phyloP scores from a whole-genome alignment of 1,139 yeast species.

The Hyphopichia burtonii region DNA sequence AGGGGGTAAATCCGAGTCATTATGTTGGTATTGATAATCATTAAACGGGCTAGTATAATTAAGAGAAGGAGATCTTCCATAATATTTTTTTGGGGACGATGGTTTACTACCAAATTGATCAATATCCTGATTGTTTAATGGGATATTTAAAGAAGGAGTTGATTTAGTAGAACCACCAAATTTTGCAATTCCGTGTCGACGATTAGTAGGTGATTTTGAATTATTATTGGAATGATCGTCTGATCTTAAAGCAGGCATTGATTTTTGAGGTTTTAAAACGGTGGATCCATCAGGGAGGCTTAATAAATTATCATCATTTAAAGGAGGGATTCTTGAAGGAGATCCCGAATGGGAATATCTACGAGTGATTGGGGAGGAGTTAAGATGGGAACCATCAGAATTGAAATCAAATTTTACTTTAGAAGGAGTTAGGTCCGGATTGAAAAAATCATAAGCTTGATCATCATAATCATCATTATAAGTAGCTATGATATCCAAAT shows the following conservation, averaged over 20 bases:
- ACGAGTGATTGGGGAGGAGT: constrained; percentile 1
- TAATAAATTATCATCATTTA: constrained; percentile 5
- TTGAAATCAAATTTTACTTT: not conserved
- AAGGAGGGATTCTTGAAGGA: constrained; percentile 19
- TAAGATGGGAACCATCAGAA: not conserved
- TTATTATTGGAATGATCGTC: not conserved
- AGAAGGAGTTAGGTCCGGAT: constrained; percentile 2
- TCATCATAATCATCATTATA: constrained; percentile 2
- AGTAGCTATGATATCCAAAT: not conserved
- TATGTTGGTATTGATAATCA: not conserved
- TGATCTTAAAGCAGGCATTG: constrained; percentile 1
- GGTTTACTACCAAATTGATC: constrained; percentile 19
- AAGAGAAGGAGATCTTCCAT: constrained; percentile 16
- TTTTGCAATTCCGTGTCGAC: constrained; percentile 2
- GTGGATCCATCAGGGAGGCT: constrained; percentile 2
- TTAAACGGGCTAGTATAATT: constrained; percentile 6
- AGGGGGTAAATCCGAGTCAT: not conserved
- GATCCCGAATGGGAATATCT: constrained; percentile 6
- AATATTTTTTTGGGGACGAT: constrained; percentile 30
- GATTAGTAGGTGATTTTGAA: constrained; percentile 1
- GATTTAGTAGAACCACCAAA: not conserved
- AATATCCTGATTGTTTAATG: not conserved
- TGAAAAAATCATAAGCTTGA: constrained; percentile 1
- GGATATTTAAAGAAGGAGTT: constrained; percentile 5
- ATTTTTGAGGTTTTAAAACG: constrained; percentile 3